These are phyloP conservation scores for Neospermospora avenae DNA, from an alignment of 2,329 filamentous ascomycete species.

Conservation along the genomic window DNA sequence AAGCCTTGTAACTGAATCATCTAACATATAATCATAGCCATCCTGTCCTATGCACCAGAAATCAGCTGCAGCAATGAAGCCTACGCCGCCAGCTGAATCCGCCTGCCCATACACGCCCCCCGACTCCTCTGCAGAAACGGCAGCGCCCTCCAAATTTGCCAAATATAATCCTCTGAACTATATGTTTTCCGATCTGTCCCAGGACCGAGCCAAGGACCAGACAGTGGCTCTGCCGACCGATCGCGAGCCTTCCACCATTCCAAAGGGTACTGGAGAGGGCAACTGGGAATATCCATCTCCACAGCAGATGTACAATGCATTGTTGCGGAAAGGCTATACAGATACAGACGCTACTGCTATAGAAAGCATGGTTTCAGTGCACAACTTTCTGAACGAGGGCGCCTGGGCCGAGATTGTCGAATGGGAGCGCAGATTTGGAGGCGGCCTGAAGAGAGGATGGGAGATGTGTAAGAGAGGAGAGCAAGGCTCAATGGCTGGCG, in stretches of 20 bases:
- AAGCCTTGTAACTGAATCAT: not conserved
- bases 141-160: conserved; percentile 51
- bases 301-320: conserved; percentile 99
- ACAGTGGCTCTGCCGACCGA: conserved; percentile 70
- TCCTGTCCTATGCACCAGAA: conserved; percentile 67
- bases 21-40: conserved; percentile 46
- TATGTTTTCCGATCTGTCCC: conserved; percentile 87
- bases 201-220: conserved; percentile 73
- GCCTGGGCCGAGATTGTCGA: conserved; percentile 93
- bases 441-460: conserved; percentile 71
- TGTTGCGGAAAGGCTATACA: conserved; percentile 91
- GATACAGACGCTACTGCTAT: conserved; percentile 93
- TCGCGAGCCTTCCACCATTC: conserved; percentile 85
- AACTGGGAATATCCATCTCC: conserved; percentile 98
- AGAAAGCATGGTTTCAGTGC: conserved; percentile 94
- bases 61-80: conserved; percentile 33
- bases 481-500: conserved; percentile 49
- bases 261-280: conserved; percentile 71
- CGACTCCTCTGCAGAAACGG: conserved; percentile 23
- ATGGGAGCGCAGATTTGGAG: conserved; percentile 84
- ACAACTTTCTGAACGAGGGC: conserved; percentile 97
- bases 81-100: conserved; percentile 31
- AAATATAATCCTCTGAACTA: conserved; percentile 82
- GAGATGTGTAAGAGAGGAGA: conserved; percentile 72
- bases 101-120: conserved; percentile 34